Evolutionary conservation across 495 filamentous ascomycete species (phyloP).

Genomic region (Aspergillus ellipticus): DNA sequence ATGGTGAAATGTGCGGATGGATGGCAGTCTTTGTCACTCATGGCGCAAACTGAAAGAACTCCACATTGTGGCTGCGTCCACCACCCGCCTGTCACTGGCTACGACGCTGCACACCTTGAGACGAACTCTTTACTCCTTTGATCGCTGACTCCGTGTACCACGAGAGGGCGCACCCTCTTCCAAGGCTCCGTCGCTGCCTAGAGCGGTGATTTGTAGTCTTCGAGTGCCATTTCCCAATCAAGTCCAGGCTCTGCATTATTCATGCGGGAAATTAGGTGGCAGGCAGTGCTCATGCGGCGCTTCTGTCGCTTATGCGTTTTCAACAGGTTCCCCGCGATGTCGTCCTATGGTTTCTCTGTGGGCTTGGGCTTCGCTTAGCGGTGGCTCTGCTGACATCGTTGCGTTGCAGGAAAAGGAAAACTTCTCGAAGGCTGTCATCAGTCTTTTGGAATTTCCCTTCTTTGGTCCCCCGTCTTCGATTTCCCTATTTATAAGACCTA

Average conservation of each 20-base stretch:
- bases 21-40: not conserved
- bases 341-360: too few species aligned
- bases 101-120: not conserved
- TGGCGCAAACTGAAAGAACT: not conserved
- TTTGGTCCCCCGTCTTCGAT: too few species aligned
- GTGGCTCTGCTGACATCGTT: too few species aligned
- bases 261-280: not conserved
- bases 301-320: not conserved
- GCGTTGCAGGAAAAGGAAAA: too few species aligned
- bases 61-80: not conserved
- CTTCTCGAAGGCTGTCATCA: too few species aligned
- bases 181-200: not conserved
- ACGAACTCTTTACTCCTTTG: not conserved
- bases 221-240: not conserved
- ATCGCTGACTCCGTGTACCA: too few species aligned
- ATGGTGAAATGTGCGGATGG: too few species aligned
- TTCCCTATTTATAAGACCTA: too few species aligned
- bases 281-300: not conserved
- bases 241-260: not conserved
- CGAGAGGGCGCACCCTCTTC: not conserved
- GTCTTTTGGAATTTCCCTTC: too few species aligned
- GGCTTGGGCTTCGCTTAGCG: too few species aligned
- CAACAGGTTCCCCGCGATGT: not conserved
- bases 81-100: not conserved
- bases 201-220: conserved; percentile 3